Percentiles rank a stretch among this genome's conserved stretches.
These are phyloP conservation scores for Radiomyces spectabilis DNA, from an alignment of 192 early-diverging fungal genomes.

Conservation along the genomic window DNA sequence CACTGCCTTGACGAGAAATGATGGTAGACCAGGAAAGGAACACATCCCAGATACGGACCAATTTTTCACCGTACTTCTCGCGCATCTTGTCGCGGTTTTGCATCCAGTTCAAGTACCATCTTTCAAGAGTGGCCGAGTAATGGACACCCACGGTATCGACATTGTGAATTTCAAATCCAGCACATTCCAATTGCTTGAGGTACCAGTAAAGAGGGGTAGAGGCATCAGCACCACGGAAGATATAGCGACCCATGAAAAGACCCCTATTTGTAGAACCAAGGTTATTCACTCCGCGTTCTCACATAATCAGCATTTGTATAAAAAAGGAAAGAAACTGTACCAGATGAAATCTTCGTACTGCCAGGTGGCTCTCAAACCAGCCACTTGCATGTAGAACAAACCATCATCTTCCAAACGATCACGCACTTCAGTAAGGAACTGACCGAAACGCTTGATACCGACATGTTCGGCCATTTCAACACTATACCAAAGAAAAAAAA, in stretches of 20 bases:
- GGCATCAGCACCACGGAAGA: constrained; percentile 98
- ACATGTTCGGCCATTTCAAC: constrained; percentile 99
- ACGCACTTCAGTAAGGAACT: constrained; percentile 86
- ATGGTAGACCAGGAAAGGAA: constrained; percentile 97
- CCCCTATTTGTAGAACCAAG: constrained; percentile 53
- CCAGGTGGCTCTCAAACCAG: constrained; percentile 76
- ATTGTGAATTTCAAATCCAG: constrained; percentile 89
- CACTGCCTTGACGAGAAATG: constrained; percentile 91
- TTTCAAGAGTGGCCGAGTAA: constrained; percentile 91
- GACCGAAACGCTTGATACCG: constrained; percentile 84
- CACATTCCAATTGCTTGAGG: constrained; percentile 83
- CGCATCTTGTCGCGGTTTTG: constrained; percentile 81
- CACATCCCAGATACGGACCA: constrained; percentile 94
- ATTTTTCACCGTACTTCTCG: constrained; percentile 81
- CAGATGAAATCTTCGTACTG: constrained; percentile 62
- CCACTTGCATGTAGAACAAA: constrained; percentile 96
- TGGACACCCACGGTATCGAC: constrained; percentile 92
- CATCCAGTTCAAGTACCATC: constrained; percentile 99
- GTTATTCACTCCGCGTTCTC: too few relatives aligned
- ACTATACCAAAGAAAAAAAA: too few relatives aligned
- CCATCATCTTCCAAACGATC: constrained; percentile 97
- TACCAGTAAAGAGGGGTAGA: constrained; percentile 96
- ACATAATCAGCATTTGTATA: too few relatives aligned
- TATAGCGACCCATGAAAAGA: constrained; percentile 98
- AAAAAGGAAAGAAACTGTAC: constrained; percentile 4